Evolutionary conservation across 2,329 filamentous ascomycete genomes (phyloP).

Genomic region (Sclerotinia sclerotiorum): DNA sequence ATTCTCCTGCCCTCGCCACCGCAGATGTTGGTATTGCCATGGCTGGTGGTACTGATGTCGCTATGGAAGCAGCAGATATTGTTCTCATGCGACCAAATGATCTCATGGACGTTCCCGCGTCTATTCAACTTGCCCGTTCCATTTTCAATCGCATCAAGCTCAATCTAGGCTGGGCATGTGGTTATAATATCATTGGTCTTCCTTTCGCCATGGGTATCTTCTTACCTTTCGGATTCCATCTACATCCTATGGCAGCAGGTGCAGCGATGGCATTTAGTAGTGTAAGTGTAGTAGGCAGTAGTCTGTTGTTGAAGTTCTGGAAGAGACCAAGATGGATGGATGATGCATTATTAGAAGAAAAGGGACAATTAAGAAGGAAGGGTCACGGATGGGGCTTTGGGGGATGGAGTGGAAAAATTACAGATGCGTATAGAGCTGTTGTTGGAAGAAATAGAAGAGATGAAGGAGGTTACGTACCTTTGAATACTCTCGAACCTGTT

Average conservation of each 20-base stretch:
- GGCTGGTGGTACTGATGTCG: conserved; percentile 89
- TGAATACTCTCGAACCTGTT: conserved; percentile 43
- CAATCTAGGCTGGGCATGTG: conserved; percentile 88
- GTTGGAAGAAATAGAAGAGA: conserved; percentile 44
- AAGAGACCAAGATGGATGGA: conserved; percentile 83
- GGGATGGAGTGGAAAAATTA: conserved; percentile 46
- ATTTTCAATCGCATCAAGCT: conserved; percentile 94
- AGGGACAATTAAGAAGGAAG: conserved; percentile 44
- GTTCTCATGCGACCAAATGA: conserved; percentile 93
- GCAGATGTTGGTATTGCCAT: conserved; percentile 93
- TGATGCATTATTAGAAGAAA: conserved; percentile 63
- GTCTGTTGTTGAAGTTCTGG: conserved; percentile 85
- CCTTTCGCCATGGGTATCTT: conserved; percentile 98
- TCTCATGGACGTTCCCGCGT: conserved; percentile 87
- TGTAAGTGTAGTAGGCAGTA: conserved; percentile 85
- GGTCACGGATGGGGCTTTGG: conserved; percentile 41
- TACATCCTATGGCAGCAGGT: conserved; percentile 93
- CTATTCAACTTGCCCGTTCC: conserved; percentile 74
- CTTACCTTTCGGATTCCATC: conserved; percentile 79
- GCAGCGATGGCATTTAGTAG: conserved; percentile 91
- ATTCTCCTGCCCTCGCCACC: conserved; percentile 90
- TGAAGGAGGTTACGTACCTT: conserved; percentile 59
- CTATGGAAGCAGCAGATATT: conserved; percentile 94
- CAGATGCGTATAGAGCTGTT: conserved; percentile 45
- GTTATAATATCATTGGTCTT: conserved; percentile 88